Conservation (phyloP, 306 rosid species). For the Betula pendula region DNA sequence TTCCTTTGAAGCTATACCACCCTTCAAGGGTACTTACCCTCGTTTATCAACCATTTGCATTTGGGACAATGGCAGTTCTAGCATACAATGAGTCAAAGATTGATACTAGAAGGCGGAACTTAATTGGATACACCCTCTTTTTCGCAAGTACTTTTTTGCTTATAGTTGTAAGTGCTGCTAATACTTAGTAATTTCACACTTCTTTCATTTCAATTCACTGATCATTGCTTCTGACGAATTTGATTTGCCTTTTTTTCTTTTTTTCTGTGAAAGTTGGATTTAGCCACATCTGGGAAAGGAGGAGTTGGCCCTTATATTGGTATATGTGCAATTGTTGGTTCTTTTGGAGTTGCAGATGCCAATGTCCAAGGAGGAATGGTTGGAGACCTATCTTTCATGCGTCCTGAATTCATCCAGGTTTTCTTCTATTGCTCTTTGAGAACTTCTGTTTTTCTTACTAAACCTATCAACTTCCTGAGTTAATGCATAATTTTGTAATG, state of each 20-base stretch:
- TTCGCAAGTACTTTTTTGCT: conserved; percentile 50
- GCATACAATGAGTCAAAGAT: conserved; percentile 65
- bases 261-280: conserved; percentile 53
- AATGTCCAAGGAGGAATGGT: conserved; percentile 79
- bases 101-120: conserved; percentile 58
- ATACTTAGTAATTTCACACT: too few relatives aligned
- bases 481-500: not conserved
- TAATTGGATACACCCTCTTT: conserved; percentile 64
- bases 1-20: conserved; percentile 54
- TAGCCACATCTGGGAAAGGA: conserved; percentile 66
- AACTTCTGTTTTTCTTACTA: not conserved
- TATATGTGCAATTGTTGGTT: conserved; percentile 53
- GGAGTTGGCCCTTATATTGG: conserved; percentile 62
- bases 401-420: conserved; percentile 83
- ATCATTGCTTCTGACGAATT: not conserved
- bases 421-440: not conserved
- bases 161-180: conserved; percentile 56
- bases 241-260: too few relatives aligned
- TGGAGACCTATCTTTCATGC: conserved; percentile 67
- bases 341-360: conserved; percentile 77
- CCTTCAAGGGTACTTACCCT: conserved; percentile 80
- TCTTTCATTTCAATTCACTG: too few relatives aligned
- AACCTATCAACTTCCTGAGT: not conserved
- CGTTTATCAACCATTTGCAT: conserved; percentile 79
- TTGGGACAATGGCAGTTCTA: conserved; percentile 48